Conservation (phyloP, 2,329 filamentous ascomycete species). For the Pseudocercospora fijiensis region DNA sequence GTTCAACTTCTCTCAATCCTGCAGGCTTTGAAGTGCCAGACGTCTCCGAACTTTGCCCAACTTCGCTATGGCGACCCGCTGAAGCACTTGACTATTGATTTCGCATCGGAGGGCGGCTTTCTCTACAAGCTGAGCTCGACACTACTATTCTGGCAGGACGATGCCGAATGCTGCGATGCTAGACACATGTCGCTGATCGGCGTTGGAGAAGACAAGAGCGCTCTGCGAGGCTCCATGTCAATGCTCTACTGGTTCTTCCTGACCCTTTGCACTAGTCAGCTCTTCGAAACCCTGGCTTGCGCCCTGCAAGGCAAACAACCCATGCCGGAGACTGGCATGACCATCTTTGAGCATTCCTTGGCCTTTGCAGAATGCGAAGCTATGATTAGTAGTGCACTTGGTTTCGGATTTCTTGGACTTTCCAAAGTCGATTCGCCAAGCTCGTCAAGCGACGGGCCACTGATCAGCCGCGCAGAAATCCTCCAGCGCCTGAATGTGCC, state of each 20-base stretch:
- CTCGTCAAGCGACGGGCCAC: slow-evolving; percentile 17
- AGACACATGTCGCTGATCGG: slow-evolving; percentile 66
- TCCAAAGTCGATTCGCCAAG: slow-evolving; percentile 43
- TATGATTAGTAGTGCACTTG: slow-evolving; percentile 76
- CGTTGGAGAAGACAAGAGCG: slow-evolving; percentile 50
- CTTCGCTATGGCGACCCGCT: slow-evolving; percentile 49
- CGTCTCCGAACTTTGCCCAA: slow-evolving; percentile 51
- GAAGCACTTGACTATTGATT: slow-evolving; percentile 47
- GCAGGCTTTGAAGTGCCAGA: slow-evolving; percentile 89
- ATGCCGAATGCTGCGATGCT: slow-evolving; percentile 71
- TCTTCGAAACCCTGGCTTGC: slow-evolving; percentile 83
- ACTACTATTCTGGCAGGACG: slow-evolving; percentile 70
- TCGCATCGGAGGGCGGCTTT: slow-evolving; percentile 61
- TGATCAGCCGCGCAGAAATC: slow-evolving; percentile 49
- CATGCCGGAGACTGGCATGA: slow-evolving; percentile 89
- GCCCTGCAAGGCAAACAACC: slow-evolving; percentile 80
- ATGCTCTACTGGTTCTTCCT: slow-evolving; percentile 73
- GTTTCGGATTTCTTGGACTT: slow-evolving; percentile 66
- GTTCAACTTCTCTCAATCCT: slow-evolving; percentile 69
- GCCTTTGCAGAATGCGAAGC: slow-evolving; percentile 95
- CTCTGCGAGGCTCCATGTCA: slow-evolving; percentile 72
- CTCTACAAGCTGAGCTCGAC: slow-evolving; percentile 70
- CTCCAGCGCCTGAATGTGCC: slow-evolving; percentile 81
- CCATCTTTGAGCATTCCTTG: slow-evolving; percentile 90
- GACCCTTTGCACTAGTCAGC: slow-evolving; percentile 70